Evolutionary conservation across 202 grass and related monocot species (phyloP), one percentile per base, ranked within the genome.

Genomic region (Setaria italica): DNA sequence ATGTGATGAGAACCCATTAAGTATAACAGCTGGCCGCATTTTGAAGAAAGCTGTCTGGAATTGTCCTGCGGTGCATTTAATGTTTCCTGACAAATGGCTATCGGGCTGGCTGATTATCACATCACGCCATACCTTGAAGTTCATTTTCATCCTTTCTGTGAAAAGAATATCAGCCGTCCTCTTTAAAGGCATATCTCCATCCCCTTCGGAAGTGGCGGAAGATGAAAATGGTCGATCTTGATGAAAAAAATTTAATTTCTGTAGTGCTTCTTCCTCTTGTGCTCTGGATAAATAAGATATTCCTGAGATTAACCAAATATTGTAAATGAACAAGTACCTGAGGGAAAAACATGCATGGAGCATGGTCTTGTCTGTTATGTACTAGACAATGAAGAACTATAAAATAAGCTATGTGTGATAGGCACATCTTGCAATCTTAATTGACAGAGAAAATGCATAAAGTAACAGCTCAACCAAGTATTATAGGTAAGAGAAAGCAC

Each of bases 201-300:
- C 79, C 77, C 83, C 78, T 64, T 90, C 82, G 49, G 73, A 89
- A 48, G 64, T 82, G 43, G 58, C 79, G 67, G 82, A 83, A 51
- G 82, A 83, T 77, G 72, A 13, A 90, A 54, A 57, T 74, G 76
- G 82, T 60, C 16, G 65, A 53, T 86, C 72, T 47, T 86, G 63
- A 74, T 87, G 77, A 34, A 81, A 51, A 51, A 62, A 59, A 86
- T 87, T 82, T 69, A 90, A 77, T 80, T 84, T 87, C 66, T 90
- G 58, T 62, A 91, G 56, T 39, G 71, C 90, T 60, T 86, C 86
- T 91, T 81, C 77, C 84, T 95, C 93, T 95, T 94, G 93, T 87
- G 91, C 89, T 95, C 93, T 95, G 91, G 95, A 98, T 92, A 98
- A 90, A 98, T 95, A 98, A 94, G 93, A 90, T 91, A 98, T 87